phyloP scores from a whole-genome alignment of 1,284 basidiomycete genomes.

The Trametes pubescens region DNA sequence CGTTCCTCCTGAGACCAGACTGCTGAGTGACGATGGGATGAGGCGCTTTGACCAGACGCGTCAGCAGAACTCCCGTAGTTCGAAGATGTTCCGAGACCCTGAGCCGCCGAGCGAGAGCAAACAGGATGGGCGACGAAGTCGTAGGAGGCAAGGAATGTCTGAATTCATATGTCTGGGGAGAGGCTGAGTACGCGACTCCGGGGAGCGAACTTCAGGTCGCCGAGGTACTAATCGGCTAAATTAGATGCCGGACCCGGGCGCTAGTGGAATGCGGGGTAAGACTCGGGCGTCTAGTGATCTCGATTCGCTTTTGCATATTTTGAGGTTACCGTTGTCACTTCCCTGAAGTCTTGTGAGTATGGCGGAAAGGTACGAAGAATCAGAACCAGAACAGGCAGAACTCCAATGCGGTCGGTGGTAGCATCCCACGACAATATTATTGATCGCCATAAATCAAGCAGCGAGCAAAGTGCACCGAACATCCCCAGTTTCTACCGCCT shows the following conservation, averaged over 20 bases:
- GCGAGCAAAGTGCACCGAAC: too few species aligned
- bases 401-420: too few species aligned
- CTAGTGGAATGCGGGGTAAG: slow-evolving; percentile 1
- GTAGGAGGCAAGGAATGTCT: neutral
- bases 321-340: too few species aligned
- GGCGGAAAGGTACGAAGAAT: too few species aligned
- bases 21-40: neutral
- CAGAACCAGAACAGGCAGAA: too few species aligned
- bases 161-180: neutral
- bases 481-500: slow-evolving; percentile 24
- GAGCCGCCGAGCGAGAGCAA: neutral
- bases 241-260: neutral
- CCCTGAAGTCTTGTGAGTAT: too few species aligned
- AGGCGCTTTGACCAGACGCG: neutral
- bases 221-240: neutral
- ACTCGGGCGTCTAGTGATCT: neutral
- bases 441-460: too few species aligned
- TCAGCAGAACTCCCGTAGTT: neutral
- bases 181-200: neutral
- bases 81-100: neutral
- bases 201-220: neutral
- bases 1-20: neutral
- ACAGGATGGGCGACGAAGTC: slow-evolving; percentile 1
- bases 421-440: too few species aligned
- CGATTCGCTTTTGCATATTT: too few species aligned